A percentile compares a stretch with the other conserved stretches of the same genome.
phyloP scores from a whole-genome alignment of 2,329 filamentous ascomycete species.

The Cladophialophora chaetospira region DNA sequence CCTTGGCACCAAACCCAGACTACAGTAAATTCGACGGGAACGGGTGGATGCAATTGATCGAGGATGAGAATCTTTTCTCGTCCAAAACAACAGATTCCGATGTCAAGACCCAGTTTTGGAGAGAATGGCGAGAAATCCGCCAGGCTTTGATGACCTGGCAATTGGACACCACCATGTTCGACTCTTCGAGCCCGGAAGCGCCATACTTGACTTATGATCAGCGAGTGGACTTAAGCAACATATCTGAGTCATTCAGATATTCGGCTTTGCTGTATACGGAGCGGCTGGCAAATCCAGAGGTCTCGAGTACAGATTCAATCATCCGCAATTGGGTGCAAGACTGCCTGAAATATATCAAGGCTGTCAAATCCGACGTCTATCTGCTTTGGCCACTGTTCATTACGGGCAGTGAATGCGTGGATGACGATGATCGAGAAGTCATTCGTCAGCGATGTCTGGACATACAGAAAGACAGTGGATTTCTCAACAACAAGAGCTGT shows the following conservation, averaged over 20 bases:
- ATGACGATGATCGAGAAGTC: constrained; percentile 74
- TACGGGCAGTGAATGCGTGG: constrained; percentile 83
- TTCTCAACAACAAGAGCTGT: constrained; percentile 88
- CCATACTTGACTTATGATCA: constrained; percentile 58
- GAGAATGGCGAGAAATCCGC: constrained; percentile 73
- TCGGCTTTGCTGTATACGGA: constrained; percentile 87
- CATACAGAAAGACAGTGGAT: constrained; percentile 85
- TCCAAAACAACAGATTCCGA: constrained; percentile 48
- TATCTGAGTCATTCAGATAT: constrained; percentile 89
- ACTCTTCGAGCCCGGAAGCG: constrained; percentile 36
- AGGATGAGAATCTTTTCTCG: constrained; percentile 53
- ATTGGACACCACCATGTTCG: constrained; percentile 57
- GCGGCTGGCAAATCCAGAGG: constrained; percentile 74
- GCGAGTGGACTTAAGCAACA: constrained; percentile 72
- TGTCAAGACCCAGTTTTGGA: constrained; percentile 68
- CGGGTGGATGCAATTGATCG: constrained; percentile 25
- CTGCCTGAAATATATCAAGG: constrained; percentile 79
- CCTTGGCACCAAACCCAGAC: constrained; percentile 26
- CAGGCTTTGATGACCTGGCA: constrained; percentile 78
- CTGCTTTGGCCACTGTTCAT: constrained; percentile 93
- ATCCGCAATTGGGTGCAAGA: constrained; percentile 83
- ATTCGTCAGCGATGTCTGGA: constrained; percentile 80
- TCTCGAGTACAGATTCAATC: constrained; percentile 71
- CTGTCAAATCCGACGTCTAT: constrained; percentile 82
- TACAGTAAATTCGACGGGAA: constrained; percentile 64